A percentile compares a stretch with the other conserved stretches of the same genome.
Evolutionary conservation across 2,329 filamentous ascomycete species (phyloP).

Genomic region (Oidium heveae): DNA sequence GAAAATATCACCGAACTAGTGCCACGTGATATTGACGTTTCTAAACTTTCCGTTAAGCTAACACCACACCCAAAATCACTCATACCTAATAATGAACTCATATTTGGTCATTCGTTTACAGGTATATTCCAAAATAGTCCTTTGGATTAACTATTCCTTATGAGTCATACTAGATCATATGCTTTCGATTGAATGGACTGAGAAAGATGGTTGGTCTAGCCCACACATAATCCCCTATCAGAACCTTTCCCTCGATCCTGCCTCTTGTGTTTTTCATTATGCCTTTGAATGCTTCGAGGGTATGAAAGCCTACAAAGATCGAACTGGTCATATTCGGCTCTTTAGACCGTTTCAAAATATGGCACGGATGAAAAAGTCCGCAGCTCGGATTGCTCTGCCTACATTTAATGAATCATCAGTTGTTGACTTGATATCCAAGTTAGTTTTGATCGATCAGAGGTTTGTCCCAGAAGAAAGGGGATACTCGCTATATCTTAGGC

Average conservation of each 20-base stretch:
- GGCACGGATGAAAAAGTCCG: slow-evolving; percentile 76
- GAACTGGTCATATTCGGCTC: slow-evolving; percentile 48
- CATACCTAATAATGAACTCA: slow-evolving; percentile 50
- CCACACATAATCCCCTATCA: slow-evolving; percentile 82
- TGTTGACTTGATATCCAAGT: slow-evolving; percentile 57
- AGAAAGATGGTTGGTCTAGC: slow-evolving; percentile 44
- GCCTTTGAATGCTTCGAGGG: slow-evolving; percentile 96
- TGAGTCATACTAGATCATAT: slow-evolving; percentile 51
- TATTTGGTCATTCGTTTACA: slow-evolving; percentile 82
- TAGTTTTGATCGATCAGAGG: slow-evolving; percentile 57
- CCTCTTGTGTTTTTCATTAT: slow-evolving; percentile 95
- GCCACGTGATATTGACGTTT: slow-evolving; percentile 34
- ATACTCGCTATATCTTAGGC: slow-evolving; percentile 86
- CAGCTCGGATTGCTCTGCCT: slow-evolving; percentile 74
- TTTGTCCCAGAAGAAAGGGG: slow-evolving; percentile 74
- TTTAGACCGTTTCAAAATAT: slow-evolving; percentile 96
- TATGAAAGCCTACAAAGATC: slow-evolving; percentile 97
- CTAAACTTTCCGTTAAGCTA: slow-evolving; percentile 47
- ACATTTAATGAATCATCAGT: slow-evolving; percentile 53
- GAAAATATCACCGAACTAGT: too few relatives aligned
- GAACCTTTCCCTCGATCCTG: slow-evolving; percentile 87
- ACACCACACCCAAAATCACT: slow-evolving; percentile 53
- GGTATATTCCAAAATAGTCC: slow-evolving; percentile 23
- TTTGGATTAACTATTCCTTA: background rate
- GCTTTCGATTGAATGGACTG: slow-evolving; percentile 84